These are phyloP conservation scores for Nemania sp. DNA, from an alignment of 2,329 filamentous ascomycete genomes.

Conservation along the genomic window DNA sequence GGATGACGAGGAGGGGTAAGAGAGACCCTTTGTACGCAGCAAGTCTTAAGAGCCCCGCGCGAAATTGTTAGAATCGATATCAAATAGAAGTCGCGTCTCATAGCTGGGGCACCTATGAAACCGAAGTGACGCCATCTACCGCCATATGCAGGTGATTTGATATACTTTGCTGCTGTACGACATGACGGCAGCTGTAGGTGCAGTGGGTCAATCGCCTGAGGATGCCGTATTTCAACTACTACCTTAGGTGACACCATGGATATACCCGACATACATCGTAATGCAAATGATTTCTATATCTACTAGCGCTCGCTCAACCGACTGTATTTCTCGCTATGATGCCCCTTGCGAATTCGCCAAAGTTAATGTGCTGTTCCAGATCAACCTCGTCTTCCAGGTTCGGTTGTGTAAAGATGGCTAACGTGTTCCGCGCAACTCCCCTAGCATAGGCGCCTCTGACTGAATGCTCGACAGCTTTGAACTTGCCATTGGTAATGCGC, in stretches of 20 bases:
- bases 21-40: not conserved
- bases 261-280: no score
- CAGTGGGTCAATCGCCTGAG: no score
- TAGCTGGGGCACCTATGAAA: constrained; percentile 7
- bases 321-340: constrained; percentile 65
- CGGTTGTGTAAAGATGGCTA: constrained; percentile 96
- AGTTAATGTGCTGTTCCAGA: constrained; percentile 65
- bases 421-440: constrained; percentile 76
- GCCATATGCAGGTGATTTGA: constrained; percentile 27
- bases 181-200: not conserved
- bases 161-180: constrained; percentile 2
- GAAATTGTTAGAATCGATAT: not conserved
- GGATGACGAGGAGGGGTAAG: not conserved
- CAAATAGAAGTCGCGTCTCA: constrained; percentile 1
- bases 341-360: constrained; percentile 73
- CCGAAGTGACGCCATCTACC: constrained; percentile 23
- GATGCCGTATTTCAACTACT: no score
- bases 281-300: not conserved
- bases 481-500: constrained; percentile 85
- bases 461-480: constrained; percentile 95
- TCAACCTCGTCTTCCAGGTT: constrained; percentile 83
- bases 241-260: no score
- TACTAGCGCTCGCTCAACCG: constrained; percentile 11
- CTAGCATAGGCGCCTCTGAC: constrained; percentile 73
- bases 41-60: constrained; percentile 2